Conservation (phyloP, 148 eudicot genomes). For the Rhododendron henanense region DNA sequence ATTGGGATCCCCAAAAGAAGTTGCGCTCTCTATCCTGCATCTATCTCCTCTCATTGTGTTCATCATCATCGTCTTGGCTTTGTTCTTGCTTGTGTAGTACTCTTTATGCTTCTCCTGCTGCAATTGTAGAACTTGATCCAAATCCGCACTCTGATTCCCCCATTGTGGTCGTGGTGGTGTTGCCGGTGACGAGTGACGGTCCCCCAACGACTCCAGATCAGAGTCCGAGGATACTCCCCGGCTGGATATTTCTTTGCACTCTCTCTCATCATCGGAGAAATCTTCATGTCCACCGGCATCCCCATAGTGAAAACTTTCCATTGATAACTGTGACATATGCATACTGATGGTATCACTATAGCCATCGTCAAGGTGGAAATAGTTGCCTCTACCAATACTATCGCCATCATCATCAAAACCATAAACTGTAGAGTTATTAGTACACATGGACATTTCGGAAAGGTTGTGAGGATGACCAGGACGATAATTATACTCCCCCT, state of each 20-base stretch:
- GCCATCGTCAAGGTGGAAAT: neutral
- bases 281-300: neutral
- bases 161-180: conserved; percentile 2
- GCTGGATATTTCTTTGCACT: neutral
- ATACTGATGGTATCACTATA: neutral
- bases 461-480: conserved; percentile 6
- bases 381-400: neutral
- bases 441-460: conserved; percentile 1
- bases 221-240: neutral
- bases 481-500: neutral
- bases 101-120: neutral
- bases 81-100: conserved; percentile 8
- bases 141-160: neutral
- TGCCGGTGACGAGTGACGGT: conserved; percentile 1
- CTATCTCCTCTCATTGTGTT: neutral
- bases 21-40: neutral
- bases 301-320: conserved; percentile 6
- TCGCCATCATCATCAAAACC: neutral
- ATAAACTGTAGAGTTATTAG: neutral
- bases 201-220: neutral
- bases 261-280: neutral
- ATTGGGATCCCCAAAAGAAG: neutral
- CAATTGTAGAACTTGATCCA: neutral
- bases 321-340: conserved; percentile 9
- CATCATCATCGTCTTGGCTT: neutral